Evolutionary conservation across 257 asterid genomes (phyloP), one percentile per base, ranked within the genome.

Genomic region (Jacaranda mimosifolia): DNA sequence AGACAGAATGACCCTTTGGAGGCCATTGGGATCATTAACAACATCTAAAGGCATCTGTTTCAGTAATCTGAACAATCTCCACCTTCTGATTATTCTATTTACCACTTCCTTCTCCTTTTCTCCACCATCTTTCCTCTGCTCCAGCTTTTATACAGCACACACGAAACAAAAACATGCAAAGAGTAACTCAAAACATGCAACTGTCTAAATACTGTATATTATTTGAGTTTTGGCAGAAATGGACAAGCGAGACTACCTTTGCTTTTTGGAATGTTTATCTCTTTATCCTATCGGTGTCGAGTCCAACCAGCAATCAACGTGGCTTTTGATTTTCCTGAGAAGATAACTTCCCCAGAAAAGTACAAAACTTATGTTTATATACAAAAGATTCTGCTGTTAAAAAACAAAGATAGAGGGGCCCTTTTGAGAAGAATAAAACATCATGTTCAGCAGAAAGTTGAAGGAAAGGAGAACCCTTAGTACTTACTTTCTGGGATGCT

Each of bases 11-110:
- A 82, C 87, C 49, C 86, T 80, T 43, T 77, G 84, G 49, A 63
- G 76, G 69, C 83, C 88, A 73, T 76, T 72, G 26, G 77, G 6
- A 18, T 81, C 86, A 14, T 68, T 78, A 9, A 77, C 79, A 55
- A 75, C 80, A 72, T 69, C 74, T 9, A 79, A 72, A 51, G 87
- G 83, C 85, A 87, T 87, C 52, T 68, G 85, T 36, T 84, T 82
- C 45, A 82, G 63, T 26, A 75, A 84, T 68, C 83, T 59, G 51
- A 82, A 80, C 75, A 84, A 79, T 46, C 78, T 84, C 90, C 85
- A 84, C 77, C 77, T 43, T 68, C 67, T 7, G 53, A 82, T 74
- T 56, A 83, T 35, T 72, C 86, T 73, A n/a, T 63, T 70, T 43
- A 80, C 57, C 63, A 80, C 78, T 64, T 80, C 82, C 15, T 72